phyloP scores from a whole-genome alignment of 2,329 filamentous ascomycete genomes.

The Stagonosporopsis rhizophila region DNA sequence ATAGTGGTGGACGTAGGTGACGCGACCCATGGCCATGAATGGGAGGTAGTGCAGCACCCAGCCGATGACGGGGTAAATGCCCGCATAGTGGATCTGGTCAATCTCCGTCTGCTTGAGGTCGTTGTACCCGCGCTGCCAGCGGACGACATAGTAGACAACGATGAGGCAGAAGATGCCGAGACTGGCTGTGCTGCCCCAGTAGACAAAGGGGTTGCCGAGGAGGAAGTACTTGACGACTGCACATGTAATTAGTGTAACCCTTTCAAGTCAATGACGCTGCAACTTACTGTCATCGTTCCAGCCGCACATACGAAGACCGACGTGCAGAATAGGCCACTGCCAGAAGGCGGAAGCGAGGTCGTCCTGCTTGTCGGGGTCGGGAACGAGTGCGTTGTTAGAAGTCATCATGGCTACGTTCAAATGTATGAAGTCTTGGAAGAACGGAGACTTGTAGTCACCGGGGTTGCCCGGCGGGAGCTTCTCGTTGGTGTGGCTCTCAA shows the following conservation, averaged over 20 bases:
- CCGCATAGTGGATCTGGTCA: slow-evolving; percentile 93
- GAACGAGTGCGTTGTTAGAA: slow-evolving; percentile 97
- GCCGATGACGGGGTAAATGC: slow-evolving; percentile 86
- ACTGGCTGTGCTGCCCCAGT: slow-evolving; percentile 89
- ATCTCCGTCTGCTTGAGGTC: slow-evolving; percentile 83
- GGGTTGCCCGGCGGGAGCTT: slow-evolving; percentile 88
- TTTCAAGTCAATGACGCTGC: not conserved
- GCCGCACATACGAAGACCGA: slow-evolving; percentile 96
- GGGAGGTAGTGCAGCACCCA: slow-evolving; percentile 98
- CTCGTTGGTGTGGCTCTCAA: slow-evolving; percentile 93
- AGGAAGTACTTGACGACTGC: slow-evolving; percentile 92
- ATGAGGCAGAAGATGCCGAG: slow-evolving; percentile 76
- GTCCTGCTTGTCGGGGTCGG: slow-evolving; percentile 98
- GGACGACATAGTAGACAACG: slow-evolving; percentile 82
- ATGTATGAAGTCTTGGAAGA: slow-evolving; percentile 97
- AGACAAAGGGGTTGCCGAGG: slow-evolving; percentile 92
- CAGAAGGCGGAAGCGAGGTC: slow-evolving; percentile 96
- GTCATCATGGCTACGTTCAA: slow-evolving; percentile 99
- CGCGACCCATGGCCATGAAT: slow-evolving; percentile 96
- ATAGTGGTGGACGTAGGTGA: slow-evolving; percentile 99
- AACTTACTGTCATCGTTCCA: slow-evolving; percentile 82
- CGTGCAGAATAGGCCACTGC: slow-evolving; percentile 97
- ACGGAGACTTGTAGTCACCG: slow-evolving; percentile 93
- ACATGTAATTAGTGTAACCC: slow-evolving; percentile 20
- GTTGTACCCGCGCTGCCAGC: slow-evolving; percentile 93